Conservation (phyloP, 345 rosid genomes). For the Pistacia integerrima region DNA sequence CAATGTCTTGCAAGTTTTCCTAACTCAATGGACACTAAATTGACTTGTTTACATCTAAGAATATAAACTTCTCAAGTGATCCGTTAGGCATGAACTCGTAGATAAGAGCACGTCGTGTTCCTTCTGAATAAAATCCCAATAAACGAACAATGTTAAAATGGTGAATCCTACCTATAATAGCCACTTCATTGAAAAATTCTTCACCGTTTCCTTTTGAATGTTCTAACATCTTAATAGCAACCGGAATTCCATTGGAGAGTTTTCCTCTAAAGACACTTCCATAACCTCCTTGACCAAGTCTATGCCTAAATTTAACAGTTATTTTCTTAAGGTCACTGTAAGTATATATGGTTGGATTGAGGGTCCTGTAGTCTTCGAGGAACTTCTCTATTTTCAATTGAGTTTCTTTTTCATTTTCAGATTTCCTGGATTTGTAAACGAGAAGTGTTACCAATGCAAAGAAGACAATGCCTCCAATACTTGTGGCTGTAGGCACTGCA, state of each 20-base stretch:
- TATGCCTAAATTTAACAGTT: background rate
- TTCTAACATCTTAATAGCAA: constrained; percentile 17
- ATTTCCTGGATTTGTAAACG: background rate
- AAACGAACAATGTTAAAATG: constrained; percentile 15
- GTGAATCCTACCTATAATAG: constrained; percentile 16
- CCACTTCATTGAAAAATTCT: constrained; percentile 27
- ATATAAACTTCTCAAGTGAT: constrained; percentile 19
- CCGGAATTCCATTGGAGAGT: constrained; percentile 2
- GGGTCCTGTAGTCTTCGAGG: constrained; percentile 1
- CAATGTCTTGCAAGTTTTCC: constrained; percentile 17
- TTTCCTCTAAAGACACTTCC: constrained; percentile 3
- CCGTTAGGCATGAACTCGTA: constrained; percentile 15
- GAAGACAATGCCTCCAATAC: background rate
- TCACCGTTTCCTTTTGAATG: constrained; percentile 15
- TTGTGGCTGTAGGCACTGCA: background rate
- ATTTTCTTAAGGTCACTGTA: background rate
- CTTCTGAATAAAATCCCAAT: constrained; percentile 10
- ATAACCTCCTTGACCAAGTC: constrained; percentile 3
- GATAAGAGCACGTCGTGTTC: constrained; percentile 2
- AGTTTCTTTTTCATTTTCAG: no score
- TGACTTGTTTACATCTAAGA: background rate
- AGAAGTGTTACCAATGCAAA: background rate
- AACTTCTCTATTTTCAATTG: no score
- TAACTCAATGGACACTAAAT: constrained; percentile 3
- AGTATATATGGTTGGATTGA: constrained; percentile 3